Percentiles rank a stretch among this genome's conserved stretches.
phyloP scores from a whole-genome alignment of 129 eudicot species.

The Flaveria trinervia region DNA sequence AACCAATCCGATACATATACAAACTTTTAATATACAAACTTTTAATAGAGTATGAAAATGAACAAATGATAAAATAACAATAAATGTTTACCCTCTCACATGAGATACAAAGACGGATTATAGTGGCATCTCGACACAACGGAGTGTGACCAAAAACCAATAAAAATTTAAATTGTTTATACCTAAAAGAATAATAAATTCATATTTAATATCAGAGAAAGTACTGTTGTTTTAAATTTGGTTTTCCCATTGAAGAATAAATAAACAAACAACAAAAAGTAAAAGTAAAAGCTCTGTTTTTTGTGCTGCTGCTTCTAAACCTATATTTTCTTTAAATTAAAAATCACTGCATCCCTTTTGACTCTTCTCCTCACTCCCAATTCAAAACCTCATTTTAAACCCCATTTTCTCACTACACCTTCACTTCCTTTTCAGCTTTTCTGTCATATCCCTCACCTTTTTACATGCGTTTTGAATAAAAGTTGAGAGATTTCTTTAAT shows the following conservation, averaged over 20 bases:
- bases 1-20: too few relatives aligned
- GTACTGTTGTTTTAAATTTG: too few relatives aligned
- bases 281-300: conserved; percentile 60
- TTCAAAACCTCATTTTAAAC: conserved; percentile 54
- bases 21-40: too few relatives aligned
- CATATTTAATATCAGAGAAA: too few relatives aligned
- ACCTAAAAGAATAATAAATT: too few relatives aligned
- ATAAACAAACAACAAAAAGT: conserved; percentile 38
- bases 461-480: conserved; percentile 32
- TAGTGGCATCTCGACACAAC: too few relatives aligned
- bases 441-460: conserved; percentile 27
- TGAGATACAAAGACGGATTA: too few relatives aligned
- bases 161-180: too few relatives aligned
- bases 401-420: conserved; percentile 47
- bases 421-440: conserved; percentile 18
- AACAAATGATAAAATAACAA: too few relatives aligned
- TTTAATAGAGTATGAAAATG: too few relatives aligned
- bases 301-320: conserved; percentile 35
- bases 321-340: conserved; percentile 37
- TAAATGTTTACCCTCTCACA: too few relatives aligned
- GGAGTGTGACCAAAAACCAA: too few relatives aligned
- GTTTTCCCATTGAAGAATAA: conserved; percentile 24
- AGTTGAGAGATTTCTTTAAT: conserved; percentile 10
- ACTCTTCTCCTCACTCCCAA: conserved; percentile 40
- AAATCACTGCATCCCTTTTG: conserved; percentile 45